Evolutionary conservation across 2,329 filamentous ascomycete species (phyloP).

Genomic region (Aureobasidium sp.): DNA sequence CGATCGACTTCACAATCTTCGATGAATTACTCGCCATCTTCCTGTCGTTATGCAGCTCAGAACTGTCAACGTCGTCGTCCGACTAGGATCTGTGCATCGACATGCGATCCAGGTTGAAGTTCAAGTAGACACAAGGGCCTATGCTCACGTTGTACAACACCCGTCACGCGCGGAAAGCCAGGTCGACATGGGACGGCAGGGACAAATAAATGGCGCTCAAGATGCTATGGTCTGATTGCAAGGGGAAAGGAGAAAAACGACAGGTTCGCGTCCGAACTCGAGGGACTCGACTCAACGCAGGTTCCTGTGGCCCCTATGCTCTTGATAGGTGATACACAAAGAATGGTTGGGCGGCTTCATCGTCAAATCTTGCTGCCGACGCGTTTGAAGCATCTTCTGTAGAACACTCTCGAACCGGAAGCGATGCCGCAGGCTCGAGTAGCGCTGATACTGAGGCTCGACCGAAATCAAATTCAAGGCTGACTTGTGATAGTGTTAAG

Average conservation of each 20-base stretch:
- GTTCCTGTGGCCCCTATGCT: background rate
- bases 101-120: background rate
- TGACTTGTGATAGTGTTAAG: background rate
- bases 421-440: background rate
- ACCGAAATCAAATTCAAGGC: background rate
- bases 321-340: background rate
- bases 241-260: conserved; percentile 1
- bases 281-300: conserved; percentile 1
- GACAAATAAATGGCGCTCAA: background rate
- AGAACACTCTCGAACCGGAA: background rate
- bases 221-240: conserved; percentile 5
- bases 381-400: background rate
- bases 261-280: conserved; percentile 8
- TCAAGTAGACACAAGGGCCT: background rate
- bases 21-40: background rate
- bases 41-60: conserved; percentile 4
- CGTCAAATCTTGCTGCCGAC: conserved; percentile 4
- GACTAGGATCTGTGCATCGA: conserved; percentile 2
- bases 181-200: background rate
- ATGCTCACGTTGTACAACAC: conserved; percentile 6
- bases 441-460: background rate
- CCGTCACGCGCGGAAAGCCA: conserved; percentile 6
- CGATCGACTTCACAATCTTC: background rate
- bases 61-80: conserved; percentile 6
- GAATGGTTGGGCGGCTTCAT: conserved; percentile 5